phyloP scores from a whole-genome alignment of 1,284 basidiomycete species.

The Ceratobasidium papillatum region DNA sequence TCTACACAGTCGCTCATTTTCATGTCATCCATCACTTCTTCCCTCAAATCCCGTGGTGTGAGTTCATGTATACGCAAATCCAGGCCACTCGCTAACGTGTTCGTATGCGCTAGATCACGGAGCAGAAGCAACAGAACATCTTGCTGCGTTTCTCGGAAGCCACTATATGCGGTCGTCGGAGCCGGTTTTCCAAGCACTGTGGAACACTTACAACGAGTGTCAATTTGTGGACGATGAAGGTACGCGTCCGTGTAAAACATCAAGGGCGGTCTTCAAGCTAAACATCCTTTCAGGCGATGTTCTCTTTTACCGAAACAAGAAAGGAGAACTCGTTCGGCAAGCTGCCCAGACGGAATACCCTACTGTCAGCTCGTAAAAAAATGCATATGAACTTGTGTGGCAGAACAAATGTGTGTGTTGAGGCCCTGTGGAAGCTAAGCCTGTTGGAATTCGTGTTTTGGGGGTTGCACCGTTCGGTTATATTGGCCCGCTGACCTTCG shows the following conservation, averaged over 20 bases:
- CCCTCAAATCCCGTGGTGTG: conserved; percentile 43
- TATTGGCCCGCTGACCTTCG: neutral
- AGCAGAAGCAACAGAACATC: conserved; percentile 43
- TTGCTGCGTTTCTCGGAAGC: conserved; percentile 43
- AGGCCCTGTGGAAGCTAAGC: neutral
- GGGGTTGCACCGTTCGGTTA: neutral
- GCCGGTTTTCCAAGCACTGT: conserved; percentile 42
- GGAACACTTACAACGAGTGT: conserved; percentile 41
- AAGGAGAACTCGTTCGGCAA: conserved; percentile 14
- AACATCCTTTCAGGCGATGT: conserved; percentile 15
- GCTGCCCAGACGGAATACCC: neutral
- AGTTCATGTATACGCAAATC: neutral
- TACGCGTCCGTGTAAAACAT: neutral
- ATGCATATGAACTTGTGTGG: neutral
- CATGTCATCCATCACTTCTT: conserved; percentile 53
- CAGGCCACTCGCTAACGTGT: neutral
- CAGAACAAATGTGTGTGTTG: neutral
- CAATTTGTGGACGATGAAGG: conserved; percentile 42
- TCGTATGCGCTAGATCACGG: conserved; percentile 37
- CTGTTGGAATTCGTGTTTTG: neutral
- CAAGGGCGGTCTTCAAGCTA: neutral
- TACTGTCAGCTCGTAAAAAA: neutral
- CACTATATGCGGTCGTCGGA: conserved; percentile 42
- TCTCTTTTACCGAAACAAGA: conserved; percentile 39
- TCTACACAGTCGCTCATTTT: conserved; percentile 54